phyloP scores from a whole-genome alignment of 371 early-diverging fungal genomes.

The Mortierella sp. region DNA sequence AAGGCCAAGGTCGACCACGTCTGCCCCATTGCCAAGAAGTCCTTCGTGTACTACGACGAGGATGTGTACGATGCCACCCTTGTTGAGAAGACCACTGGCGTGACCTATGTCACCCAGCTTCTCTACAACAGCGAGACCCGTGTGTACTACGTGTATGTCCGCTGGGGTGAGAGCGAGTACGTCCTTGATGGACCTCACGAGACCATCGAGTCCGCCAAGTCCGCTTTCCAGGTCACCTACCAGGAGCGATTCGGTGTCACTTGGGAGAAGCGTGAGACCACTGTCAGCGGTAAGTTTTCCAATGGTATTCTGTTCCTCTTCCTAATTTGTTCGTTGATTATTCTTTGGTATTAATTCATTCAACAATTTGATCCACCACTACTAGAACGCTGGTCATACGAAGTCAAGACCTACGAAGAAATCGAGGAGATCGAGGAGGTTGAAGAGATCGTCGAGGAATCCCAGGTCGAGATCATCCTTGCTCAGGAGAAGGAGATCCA shows the following conservation, averaged over 20 bases:
- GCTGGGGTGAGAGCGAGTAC: conserved; percentile 18
- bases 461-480: conserved; percentile 4
- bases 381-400: conserved; percentile 8
- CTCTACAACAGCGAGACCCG: conserved; percentile 1
- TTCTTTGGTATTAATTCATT: not conserved
- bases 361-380: not conserved
- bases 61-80: conserved; percentile 4
- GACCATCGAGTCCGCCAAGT: conserved; percentile 35
- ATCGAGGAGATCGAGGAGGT: conserved; percentile 8
- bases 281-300: conserved; percentile 6
- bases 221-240: conserved; percentile 7
- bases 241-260: conserved; percentile 4
- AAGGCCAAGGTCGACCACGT: conserved; percentile 23
- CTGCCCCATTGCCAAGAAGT: conserved; percentile 18
- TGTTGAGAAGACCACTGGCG: conserved; percentile 10
- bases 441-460: conserved; percentile 18
- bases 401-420: conserved; percentile 9
- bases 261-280: conserved; percentile 11
- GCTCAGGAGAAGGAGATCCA: conserved; percentile 1
- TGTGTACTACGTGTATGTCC: conserved; percentile 17
- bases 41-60: conserved; percentile 15
- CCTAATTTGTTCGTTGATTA: too few relatives aligned
- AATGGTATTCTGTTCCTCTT: conserved; percentile 16
- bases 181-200: conserved; percentile 16
- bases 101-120: conserved; percentile 7